These are phyloP conservation scores for Acanthamoeba sp. DNA, from an alignment of 208 protist species.

Conservation along the genomic window DNA sequence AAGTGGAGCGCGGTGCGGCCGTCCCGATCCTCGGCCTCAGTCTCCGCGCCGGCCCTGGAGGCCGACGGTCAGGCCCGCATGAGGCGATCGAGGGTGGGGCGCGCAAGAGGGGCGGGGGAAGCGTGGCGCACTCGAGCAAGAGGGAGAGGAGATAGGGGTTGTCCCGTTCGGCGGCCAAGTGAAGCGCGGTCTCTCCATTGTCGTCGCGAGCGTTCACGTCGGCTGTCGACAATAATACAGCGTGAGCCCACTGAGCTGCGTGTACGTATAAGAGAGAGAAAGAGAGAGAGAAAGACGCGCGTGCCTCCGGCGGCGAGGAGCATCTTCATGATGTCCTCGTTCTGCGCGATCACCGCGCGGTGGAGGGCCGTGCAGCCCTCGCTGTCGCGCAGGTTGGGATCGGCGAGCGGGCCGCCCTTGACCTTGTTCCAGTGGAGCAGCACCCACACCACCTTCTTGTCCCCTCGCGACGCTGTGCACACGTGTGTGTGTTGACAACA, in stretches of 20 bases:
- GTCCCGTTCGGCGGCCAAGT: slow-evolving; percentile 15
- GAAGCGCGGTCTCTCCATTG: slow-evolving; percentile 23
- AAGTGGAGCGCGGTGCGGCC: slow-evolving; percentile 39
- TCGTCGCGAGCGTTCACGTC: slow-evolving; percentile 38
- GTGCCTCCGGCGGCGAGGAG: slow-evolving; percentile 19
- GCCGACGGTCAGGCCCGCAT: too few relatives aligned
- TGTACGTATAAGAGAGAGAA: background rate
- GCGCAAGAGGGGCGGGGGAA: background rate
- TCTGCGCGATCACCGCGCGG: background rate
- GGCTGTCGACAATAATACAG: background rate
- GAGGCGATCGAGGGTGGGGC: background rate
- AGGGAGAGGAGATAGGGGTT: background rate
- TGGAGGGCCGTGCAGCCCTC: slow-evolving; percentile 53
- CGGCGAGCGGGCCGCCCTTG: slow-evolving; percentile 24
- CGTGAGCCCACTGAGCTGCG: background rate
- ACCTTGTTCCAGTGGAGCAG: slow-evolving; percentile 36
- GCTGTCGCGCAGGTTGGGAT: slow-evolving; percentile 39
- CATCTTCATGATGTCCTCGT: slow-evolving; percentile 48
- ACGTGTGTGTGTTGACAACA: too few relatives aligned
- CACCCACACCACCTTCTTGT: slow-evolving; percentile 44
- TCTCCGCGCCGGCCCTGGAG: background rate
- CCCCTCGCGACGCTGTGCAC: background rate
- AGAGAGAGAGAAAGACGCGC: background rate
- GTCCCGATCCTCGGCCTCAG: background rate
- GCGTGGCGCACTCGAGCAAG: background rate